These are phyloP conservation scores for Ustilago vetiveriae DNA, from an alignment of 1,284 basidiomycete species.

Conservation along the genomic window DNA sequence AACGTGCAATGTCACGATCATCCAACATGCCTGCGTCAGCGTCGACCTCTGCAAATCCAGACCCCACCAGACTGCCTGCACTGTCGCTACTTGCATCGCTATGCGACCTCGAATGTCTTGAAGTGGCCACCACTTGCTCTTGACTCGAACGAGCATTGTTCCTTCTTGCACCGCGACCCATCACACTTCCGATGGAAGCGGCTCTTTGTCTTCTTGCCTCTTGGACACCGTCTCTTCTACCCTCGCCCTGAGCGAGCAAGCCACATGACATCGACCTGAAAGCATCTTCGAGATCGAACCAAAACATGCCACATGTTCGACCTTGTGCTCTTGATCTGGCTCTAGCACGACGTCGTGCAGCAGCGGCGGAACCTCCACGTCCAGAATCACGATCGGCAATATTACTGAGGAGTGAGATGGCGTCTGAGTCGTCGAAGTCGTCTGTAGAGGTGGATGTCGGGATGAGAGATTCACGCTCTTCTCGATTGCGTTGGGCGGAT, in stretches of 20 bases:
- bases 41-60: constrained; percentile 38
- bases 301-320: constrained; percentile 23
- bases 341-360: constrained; percentile 31
- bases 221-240: not conserved
- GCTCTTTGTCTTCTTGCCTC: constrained; percentile 17
- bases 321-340: constrained; percentile 26
- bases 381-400: constrained; percentile 54
- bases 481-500: constrained; percentile 4
- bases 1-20: constrained; percentile 44
- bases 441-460: constrained; percentile 14
- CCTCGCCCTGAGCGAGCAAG: constrained; percentile 16
- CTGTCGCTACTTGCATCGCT: constrained; percentile 44
- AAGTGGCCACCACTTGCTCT: not conserved
- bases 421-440: constrained; percentile 57
- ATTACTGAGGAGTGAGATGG: constrained; percentile 57
- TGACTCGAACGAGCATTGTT: not conserved
- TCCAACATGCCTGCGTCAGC: constrained; percentile 57
- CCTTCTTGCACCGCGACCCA: constrained; percentile 26
- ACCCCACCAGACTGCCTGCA: constrained; percentile 13
- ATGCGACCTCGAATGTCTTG: constrained; percentile 24
- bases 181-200: constrained; percentile 36
- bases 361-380: constrained; percentile 10
- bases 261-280: constrained; percentile 23
- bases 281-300: constrained; percentile 27
- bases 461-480: constrained; percentile 30